Conservation (phyloP, 805 yeast genomes). For the Grigorovia humatica region DNA sequence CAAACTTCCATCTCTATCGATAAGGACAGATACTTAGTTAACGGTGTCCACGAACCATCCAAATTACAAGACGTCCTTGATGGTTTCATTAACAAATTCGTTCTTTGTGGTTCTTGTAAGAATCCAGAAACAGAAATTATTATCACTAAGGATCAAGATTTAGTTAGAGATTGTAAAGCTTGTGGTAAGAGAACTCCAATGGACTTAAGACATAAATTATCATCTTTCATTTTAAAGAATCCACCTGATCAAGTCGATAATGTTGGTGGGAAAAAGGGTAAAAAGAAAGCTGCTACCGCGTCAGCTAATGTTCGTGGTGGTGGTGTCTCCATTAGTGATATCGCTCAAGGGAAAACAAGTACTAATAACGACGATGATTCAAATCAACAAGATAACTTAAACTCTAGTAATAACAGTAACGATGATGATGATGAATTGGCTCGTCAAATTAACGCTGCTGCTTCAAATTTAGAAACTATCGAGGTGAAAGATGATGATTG, state of each 20-base stretch:
- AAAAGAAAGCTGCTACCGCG: conserved; percentile 77
- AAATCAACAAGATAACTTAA: conserved; percentile 30
- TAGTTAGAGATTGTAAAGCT: conserved; percentile 93
- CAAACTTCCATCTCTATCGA: conserved; percentile 76
- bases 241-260: conserved; percentile 59
- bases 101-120: conserved; percentile 87
- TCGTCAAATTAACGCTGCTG: conserved; percentile 74
- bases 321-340: conserved; percentile 70
- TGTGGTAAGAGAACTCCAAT: conserved; percentile 85
- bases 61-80: conserved; percentile 91
- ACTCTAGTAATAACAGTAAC: conserved; percentile 32
- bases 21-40: conserved; percentile 80
- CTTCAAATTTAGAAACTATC: conserved; percentile 55
- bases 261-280: conserved; percentile 35
- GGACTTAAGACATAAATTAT: conserved; percentile 77
- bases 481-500: conserved; percentile 82
- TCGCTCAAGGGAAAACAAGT: conserved; percentile 44
- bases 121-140: conserved; percentile 95
- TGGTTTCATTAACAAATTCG: conserved; percentile 87
- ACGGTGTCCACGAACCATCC: conserved; percentile 85
- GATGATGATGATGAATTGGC: conserved; percentile 65
- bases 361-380: conserved; percentile 13
- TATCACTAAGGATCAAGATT: conserved; percentile 52
- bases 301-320: conserved; percentile 85
- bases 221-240: conserved; percentile 81